Percentiles rank a stretch among this genome's conserved stretches.
These are phyloP conservation scores for Tolypocladium ovalisporum DNA, from an alignment of 2,329 filamentous ascomycete genomes.

Conservation along the genomic window DNA sequence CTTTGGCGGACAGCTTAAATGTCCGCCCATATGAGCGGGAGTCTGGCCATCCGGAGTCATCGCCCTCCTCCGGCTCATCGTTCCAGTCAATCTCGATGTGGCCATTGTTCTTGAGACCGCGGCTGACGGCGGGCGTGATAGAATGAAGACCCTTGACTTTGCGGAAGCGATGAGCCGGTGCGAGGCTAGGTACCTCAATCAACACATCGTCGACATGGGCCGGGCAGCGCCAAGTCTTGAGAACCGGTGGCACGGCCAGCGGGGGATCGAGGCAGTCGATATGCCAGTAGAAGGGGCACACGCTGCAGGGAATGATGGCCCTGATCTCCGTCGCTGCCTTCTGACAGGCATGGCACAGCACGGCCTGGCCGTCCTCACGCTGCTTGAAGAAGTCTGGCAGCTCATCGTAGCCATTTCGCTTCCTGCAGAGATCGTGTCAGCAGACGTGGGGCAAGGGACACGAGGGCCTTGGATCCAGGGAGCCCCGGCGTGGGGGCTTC, in stretches of 20 bases:
- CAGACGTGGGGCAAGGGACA: neutral
- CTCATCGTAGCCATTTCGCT: slow-evolving; percentile 47
- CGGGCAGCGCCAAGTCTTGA: slow-evolving; percentile 79
- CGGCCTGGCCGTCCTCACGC: slow-evolving; percentile 63
- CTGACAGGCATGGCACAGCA: slow-evolving; percentile 70
- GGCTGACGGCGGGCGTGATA: slow-evolving; percentile 41
- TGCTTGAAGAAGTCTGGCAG: slow-evolving; percentile 56
- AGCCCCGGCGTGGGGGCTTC: neutral
- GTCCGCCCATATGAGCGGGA: slow-evolving; percentile 51
- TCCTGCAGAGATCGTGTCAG: slow-evolving; percentile 21
- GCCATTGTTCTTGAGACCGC: slow-evolving; percentile 62
- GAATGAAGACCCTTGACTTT: slow-evolving; percentile 43
- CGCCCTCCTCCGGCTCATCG: slow-evolving; percentile 46
- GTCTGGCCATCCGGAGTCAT: slow-evolving; percentile 46
- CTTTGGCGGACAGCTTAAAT: slow-evolving; percentile 52
- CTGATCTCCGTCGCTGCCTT: slow-evolving; percentile 47
- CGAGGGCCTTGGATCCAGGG: neutral
- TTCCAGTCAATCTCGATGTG: slow-evolving; percentile 57
- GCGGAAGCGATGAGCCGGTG: slow-evolving; percentile 50
- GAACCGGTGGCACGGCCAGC: slow-evolving; percentile 63
- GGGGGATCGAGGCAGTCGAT: slow-evolving; percentile 85
- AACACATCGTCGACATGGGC: slow-evolving; percentile 74
- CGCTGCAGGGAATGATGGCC: slow-evolving; percentile 77
- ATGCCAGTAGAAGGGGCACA: slow-evolving; percentile 77
- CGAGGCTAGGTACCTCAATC: slow-evolving; percentile 44